phyloP scores from a whole-genome alignment of 2,329 filamentous ascomycete genomes.

The Emydomyces testavorans region DNA sequence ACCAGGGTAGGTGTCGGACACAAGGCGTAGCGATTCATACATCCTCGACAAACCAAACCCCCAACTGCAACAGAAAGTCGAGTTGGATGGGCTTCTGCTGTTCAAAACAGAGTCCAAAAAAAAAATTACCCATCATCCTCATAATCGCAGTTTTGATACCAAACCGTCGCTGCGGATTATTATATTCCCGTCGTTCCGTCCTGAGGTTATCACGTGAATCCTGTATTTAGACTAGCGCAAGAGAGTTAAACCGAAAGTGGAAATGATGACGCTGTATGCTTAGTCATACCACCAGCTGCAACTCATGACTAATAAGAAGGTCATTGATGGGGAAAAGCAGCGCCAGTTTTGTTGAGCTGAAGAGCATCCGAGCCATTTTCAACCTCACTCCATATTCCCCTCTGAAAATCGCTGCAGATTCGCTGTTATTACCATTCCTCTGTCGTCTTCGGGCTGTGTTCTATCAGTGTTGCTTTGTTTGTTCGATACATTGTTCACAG shows the following conservation, averaged over 20 bases:
- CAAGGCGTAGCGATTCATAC: conserved; percentile 37
- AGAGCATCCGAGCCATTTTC: too few species aligned
- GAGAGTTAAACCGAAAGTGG: not conserved
- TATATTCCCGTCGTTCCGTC: too few species aligned
- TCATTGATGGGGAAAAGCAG: too few species aligned
- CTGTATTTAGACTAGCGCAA: not conserved
- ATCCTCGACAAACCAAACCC: conserved; percentile 32
- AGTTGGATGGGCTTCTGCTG: not conserved
- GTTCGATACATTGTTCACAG: too few species aligned
- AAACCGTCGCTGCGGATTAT: not conserved
- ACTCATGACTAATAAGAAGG: too few species aligned
- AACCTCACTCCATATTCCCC: too few species aligned
- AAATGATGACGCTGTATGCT: not conserved
- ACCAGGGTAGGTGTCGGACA: conserved; percentile 37
- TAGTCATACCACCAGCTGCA: too few species aligned
- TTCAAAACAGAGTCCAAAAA: not conserved
- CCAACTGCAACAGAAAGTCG: not conserved
- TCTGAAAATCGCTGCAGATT: too few species aligned
- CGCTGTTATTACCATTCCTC: not conserved
- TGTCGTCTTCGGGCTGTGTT: not conserved
- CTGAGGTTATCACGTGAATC: too few species aligned
- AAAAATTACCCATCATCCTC: not conserved
- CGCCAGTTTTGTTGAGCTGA: too few species aligned
- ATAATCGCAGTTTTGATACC: not conserved
- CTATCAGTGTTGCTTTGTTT: too few species aligned